phyloP scores from a whole-genome alignment of 371 early-diverging fungal genomes.

The Phascolomyces articulosus region DNA sequence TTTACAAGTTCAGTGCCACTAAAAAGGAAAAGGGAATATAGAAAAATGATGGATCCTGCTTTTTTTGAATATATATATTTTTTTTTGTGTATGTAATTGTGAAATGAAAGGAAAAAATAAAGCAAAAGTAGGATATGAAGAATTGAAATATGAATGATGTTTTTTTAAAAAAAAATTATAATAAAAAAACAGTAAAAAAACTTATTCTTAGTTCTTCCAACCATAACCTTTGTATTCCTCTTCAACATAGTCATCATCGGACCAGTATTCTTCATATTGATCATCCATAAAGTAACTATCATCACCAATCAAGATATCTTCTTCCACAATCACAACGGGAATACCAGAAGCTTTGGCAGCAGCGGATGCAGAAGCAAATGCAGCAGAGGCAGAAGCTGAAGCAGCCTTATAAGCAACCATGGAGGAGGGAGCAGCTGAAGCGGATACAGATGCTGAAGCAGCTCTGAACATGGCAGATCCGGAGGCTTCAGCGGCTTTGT shows the following conservation, averaged over 20 bases:
- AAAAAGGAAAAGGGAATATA: background rate
- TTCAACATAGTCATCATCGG: conserved; percentile 8
- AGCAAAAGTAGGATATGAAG: no score
- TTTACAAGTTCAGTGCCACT: background rate
- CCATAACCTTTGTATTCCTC: background rate
- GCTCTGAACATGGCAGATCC: no score
- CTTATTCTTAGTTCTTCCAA: conserved; percentile 11
- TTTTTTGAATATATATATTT: no score
- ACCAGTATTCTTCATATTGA: conserved; percentile 4
- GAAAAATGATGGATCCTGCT: no score
- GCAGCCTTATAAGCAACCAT: no score
- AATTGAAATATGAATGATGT: no score
- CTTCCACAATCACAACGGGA: conserved; percentile 5
- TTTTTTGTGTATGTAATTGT: background rate
- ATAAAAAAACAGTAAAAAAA: background rate
- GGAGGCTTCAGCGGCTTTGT: background rate
- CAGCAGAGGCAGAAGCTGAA: no score
- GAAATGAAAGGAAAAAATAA: no score
- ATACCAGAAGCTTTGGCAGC: background rate
- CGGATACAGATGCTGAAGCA: background rate
- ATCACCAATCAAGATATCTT: conserved; percentile 7
- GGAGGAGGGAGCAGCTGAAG: background rate
- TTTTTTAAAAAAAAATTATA: no score
- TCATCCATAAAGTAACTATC: background rate
- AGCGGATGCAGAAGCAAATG: no score